phyloP scores from a whole-genome alignment of 805 yeast species.

The Ogataea allantospora region DNA sequence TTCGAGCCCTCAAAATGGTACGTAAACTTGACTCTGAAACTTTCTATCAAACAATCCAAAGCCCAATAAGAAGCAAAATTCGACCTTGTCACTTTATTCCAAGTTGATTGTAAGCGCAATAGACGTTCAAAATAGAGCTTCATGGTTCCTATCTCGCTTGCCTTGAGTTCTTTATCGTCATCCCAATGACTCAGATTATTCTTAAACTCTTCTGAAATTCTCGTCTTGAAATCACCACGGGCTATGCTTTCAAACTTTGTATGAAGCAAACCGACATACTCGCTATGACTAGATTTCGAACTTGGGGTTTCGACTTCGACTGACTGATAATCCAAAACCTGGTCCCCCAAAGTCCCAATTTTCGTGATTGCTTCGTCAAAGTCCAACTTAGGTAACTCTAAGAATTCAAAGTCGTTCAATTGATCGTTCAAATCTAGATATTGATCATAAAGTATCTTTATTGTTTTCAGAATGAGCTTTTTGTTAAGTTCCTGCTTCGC shows the following conservation, averaged over 20 bases:
- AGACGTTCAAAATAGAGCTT: conserved; percentile 5
- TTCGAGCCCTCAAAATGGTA: conserved; percentile 57
- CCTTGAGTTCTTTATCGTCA: neutral
- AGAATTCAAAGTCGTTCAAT: conserved; percentile 10
- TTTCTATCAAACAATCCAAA: conserved; percentile 43
- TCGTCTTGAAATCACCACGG: conserved; percentile 1
- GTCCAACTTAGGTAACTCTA: conserved; percentile 7
- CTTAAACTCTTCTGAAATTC: neutral
- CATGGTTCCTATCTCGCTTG: neutral
- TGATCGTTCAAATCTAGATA: conserved; percentile 10
- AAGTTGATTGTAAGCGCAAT: conserved; percentile 9
- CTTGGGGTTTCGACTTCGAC: neutral
- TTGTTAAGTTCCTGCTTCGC: conserved; percentile 16
- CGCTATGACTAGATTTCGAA: conserved; percentile 1
- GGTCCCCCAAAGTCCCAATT: conserved; percentile 1
- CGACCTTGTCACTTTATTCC: neutral
- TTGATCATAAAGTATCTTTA: conserved; percentile 8
- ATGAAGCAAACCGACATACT: conserved; percentile 5
- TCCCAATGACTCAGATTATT: conserved; percentile 3
- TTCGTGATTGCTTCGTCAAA: conserved; percentile 2
- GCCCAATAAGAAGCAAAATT: conserved; percentile 43
- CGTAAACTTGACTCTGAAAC: conserved; percentile 49
- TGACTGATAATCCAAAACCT: conserved; percentile 31
- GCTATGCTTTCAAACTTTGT: neutral
- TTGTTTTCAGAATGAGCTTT: conserved; percentile 10